Evolutionary conservation across 1,139 yeast genomes (phyloP).

Genomic region (Suhomyces bokatorum): DNA sequence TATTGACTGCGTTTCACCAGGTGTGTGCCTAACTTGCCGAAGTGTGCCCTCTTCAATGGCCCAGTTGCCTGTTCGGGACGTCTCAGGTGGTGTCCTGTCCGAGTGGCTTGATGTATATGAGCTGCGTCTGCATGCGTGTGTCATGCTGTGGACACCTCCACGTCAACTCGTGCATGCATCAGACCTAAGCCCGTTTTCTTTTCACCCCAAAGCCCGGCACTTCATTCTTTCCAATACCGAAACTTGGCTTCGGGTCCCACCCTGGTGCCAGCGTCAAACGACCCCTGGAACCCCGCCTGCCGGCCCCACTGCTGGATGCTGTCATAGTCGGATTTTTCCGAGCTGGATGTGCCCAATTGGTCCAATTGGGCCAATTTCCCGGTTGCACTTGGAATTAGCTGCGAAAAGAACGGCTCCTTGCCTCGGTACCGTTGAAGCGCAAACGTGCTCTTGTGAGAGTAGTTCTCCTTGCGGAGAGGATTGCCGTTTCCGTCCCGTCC

Average conservation of each 20-base stretch:
- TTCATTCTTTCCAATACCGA: conserved; percentile 5
- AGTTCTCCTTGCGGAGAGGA: conserved; percentile 32
- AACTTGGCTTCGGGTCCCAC: conserved; percentile 2
- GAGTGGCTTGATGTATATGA: too few species aligned
- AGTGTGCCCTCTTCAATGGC: too few species aligned
- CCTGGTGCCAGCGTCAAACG: not conserved
- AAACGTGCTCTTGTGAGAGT: conserved; percentile 28
- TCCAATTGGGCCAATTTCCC: not conserved
- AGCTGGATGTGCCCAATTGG: not conserved
- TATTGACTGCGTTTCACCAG: too few species aligned
- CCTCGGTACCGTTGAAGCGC: conserved; percentile 27
- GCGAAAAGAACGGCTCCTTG: conserved; percentile 27
- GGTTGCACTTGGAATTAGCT: conserved; percentile 22
- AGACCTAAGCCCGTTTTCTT: not conserved
- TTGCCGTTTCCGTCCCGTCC: conserved; percentile 44
- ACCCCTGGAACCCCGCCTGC: not conserved
- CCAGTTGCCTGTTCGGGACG: not conserved
- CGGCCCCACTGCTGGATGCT: conserved; percentile 3
- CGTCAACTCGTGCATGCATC: not conserved
- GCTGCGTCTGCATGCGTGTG: not conserved
- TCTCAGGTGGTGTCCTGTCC: too few species aligned
- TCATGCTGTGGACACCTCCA: too few species aligned
- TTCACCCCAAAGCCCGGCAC: not conserved
- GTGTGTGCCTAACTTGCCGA: too few species aligned
- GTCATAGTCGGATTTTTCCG: conserved; percentile 1